Base-by-base conservation (phyloP, 331 rosid genomes). In the Malus hybrid region DNA sequence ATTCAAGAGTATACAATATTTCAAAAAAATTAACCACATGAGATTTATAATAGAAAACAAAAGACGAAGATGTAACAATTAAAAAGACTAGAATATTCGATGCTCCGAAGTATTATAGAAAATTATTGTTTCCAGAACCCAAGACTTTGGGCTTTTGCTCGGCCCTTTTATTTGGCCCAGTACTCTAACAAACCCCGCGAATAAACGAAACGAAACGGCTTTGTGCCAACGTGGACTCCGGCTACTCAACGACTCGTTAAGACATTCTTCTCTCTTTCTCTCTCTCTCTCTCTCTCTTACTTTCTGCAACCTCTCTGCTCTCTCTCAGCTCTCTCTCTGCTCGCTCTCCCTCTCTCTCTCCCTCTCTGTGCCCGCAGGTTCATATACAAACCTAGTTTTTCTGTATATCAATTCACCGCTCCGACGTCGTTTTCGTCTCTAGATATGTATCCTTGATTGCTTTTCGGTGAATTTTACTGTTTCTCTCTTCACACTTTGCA, bases 191-290 rank as follows among this genome's bases (percentile, higher is more conserved):
- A 44, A 7, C 46, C 1, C 6, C 13, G 48, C n/a, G 6, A 34
- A n/a, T 4, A 42, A 42, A 30, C 32, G 4, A 6, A 63, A 77
- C 53, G 26, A 81, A 52, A 82, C 85, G 57, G 86, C 69, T 71
- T 68, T 60, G 10, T 58, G 82, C 52, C 50, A 72, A 84, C 87
- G 85, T 87, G 85, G 80, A 58, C 2, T 68, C 85, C 78, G 68
- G 72, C 75, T 67, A 72, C 75, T 46, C 57, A 70, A 66, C 58
- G n/a, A 56, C 71, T 66, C 57, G 48, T 73, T 12, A 28, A 42
- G 69, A 39, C 67, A 44, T 14, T 20, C 6, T 36, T 33, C 33
- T 12, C 29, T 39, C 42, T 2, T 3, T 36, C 44, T 44, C 32
- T 18, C 44, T 18, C 44, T 18, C 29, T 39, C 42, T 2, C 42